These are phyloP conservation scores for Neurospora sp. DNA, from an alignment of 495 filamentous ascomycete species.

Conservation along the genomic window DNA sequence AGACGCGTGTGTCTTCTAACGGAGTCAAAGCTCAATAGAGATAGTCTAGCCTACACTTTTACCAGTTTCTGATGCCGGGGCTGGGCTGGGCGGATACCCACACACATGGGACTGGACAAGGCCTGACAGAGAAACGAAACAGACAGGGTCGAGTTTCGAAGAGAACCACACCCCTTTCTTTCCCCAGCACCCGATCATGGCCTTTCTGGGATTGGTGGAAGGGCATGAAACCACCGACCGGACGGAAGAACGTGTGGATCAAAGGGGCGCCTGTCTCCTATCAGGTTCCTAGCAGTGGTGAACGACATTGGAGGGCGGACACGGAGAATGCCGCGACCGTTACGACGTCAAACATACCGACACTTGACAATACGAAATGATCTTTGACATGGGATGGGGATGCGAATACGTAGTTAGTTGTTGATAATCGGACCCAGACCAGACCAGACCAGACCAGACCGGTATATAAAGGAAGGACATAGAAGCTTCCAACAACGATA, in stretches of 20 bases:
- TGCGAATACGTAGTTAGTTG: background rate
- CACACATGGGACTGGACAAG: background rate
- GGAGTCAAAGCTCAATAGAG: background rate
- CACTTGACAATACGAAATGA: background rate
- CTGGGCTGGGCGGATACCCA: background rate
- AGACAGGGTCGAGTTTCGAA: background rate
- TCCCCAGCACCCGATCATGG: background rate
- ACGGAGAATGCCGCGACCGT: background rate
- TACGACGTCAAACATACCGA: background rate
- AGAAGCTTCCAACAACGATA: background rate
- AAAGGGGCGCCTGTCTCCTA: background rate
- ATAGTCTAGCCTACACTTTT: background rate
- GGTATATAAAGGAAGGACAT: background rate
- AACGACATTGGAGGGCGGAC: background rate
- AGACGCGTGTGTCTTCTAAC: background rate
- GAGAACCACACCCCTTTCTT: background rate
- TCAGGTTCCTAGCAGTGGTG: background rate
- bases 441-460: background rate
- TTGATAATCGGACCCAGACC: background rate
- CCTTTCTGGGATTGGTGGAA: background rate
- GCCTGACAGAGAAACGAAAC: background rate
- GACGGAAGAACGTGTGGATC: background rate
- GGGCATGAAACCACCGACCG: background rate
- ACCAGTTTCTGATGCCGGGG: background rate
- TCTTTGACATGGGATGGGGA: background rate